Evolutionary conservation across 2,329 filamentous ascomycete genomes (phyloP), one percentile per base, ranked within the genome.

Genomic region (Xylaria sp.): DNA sequence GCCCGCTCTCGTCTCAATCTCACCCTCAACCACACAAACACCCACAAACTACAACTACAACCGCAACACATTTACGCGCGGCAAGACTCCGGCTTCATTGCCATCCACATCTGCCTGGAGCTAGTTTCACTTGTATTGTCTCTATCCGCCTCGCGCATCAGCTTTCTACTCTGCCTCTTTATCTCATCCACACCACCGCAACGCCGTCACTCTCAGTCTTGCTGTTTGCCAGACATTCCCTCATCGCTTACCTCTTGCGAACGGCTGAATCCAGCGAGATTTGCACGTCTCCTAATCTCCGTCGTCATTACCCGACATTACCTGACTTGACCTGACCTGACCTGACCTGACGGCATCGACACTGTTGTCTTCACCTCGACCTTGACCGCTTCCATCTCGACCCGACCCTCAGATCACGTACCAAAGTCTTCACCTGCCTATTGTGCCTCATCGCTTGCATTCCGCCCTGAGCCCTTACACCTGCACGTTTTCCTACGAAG

Each of bases 401-500:
- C 72, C 72, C 73, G 70, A 72, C 66, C 67, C 71, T 75, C 67
- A 71, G 71, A 76, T 75, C 73, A 74, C 74, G 72, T 71, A 55
- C 59, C 69, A 70, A 70, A 73, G 72, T 61, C 70, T 68, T 59
- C 57, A 72, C 69, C 72, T 74, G 68, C 69, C 72, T 71, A 73
- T 63, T 71, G 75, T 76, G 71, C 68, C 72, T 73, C 68, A 56
- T 33, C 72, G 72, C 63, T 82, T 81, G 81, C 82, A 80, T 75
- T 80, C 77, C 81, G 81, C 80, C 74, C 80, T 80, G 81, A 83
- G 81, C 82, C 86, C 91, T 92, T 93, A 91, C 92, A 94, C 91
- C 92, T 94, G 91, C 93, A 92, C 90, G 91, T 94, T 95, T 94
- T 94, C 91, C 86, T 94, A 93, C 84, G 87, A 91, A 92, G 91